These are phyloP conservation scores for Pseudopithomyces maydicus DNA, from an alignment of 2,329 filamentous ascomycete species.

Conservation along the genomic window DNA sequence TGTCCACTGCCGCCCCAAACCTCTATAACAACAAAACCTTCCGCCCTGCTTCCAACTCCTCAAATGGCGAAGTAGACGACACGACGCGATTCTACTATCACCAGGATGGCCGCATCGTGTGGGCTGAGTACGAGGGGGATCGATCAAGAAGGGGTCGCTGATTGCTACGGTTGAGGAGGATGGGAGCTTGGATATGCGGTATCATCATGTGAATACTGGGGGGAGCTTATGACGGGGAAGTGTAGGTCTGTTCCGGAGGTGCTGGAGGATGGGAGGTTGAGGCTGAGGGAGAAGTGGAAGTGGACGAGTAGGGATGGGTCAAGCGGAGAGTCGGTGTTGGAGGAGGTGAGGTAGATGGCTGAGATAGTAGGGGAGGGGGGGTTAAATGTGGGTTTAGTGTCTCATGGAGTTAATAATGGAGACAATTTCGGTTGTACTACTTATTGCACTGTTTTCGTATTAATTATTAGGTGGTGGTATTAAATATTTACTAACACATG, in stretches of 20 bases:
- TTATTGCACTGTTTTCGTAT: too few relatives aligned
- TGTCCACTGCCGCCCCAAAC: neutral
- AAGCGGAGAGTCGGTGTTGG: slow-evolving; percentile 3
- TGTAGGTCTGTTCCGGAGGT: slow-evolving; percentile 1
- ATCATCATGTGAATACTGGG: slow-evolving; percentile 6
- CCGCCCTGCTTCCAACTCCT: neutral
- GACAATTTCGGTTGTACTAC: too few relatives aligned
- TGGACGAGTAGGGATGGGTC: slow-evolving; percentile 3
- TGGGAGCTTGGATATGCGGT: slow-evolving; percentile 5
- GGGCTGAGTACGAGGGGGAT: slow-evolving; percentile 3
- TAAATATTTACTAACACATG: too few relatives aligned
- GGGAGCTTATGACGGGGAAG: slow-evolving; percentile 5
- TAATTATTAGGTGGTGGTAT: too few relatives aligned
- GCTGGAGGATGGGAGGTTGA: slow-evolving; percentile 3
- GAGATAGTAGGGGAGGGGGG: too few relatives aligned
- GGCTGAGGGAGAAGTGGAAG: slow-evolving; percentile 4
- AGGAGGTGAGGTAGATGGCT: slow-evolving; percentile 2
- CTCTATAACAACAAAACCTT: slow-evolving; percentile 8
- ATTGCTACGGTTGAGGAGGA: slow-evolving; percentile 4
- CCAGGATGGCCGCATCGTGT: slow-evolving; percentile 1
- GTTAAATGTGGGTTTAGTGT: too few relatives aligned
- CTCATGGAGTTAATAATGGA: too few relatives aligned
- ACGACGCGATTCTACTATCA: slow-evolving; percentile 8
- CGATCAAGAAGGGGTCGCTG: neutral
- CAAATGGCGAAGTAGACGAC: slow-evolving; percentile 6